Conservation (phyloP, 2,329 filamentous ascomycete species). For the Ascochyta fabae region DNA sequence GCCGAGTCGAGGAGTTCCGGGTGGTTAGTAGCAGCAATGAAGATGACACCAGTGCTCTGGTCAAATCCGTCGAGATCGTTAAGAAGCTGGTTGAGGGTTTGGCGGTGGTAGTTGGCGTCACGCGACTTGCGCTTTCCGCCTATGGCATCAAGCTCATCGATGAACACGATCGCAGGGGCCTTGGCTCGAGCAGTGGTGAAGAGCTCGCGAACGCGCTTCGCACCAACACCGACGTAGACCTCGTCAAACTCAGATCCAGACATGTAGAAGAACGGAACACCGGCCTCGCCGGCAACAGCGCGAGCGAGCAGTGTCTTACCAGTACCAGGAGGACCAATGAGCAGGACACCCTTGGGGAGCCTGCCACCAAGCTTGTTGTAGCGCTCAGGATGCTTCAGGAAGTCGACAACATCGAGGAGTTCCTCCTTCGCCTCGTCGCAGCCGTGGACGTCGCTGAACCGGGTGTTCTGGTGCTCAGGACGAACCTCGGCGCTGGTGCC, state of each 20-base stretch:
- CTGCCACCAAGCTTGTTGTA: constrained; percentile 96
- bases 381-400: constrained; percentile 88
- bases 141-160: constrained; percentile 92
- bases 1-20: constrained; percentile 94
- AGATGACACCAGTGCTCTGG: constrained; percentile 91
- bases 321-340: constrained; percentile 94
- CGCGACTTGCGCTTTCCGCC: constrained; percentile 91
- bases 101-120: constrained; percentile 94
- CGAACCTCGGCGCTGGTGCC: constrained; percentile 82
- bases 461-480: constrained; percentile 87
- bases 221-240: constrained; percentile 95
- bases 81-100: constrained; percentile 95
- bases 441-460: constrained; percentile 93
- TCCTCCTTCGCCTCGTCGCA: constrained; percentile 99
- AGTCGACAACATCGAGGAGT: constrained; percentile 94
- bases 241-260: constrained; percentile 98
- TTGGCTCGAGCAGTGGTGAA: constrained; percentile 83
- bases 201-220: constrained; percentile 94
- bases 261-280: constrained; percentile 99
- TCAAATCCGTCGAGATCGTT: constrained; percentile 98
- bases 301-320: constrained; percentile 96
- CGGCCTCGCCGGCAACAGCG: constrained; percentile 94
- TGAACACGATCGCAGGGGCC: constrained; percentile 92
- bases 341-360: constrained; percentile 92
- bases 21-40: constrained; percentile 95